phyloP scores from a whole-genome alignment of 2,329 filamentous ascomycete species.

The Aspergillus transmontanensis region DNA sequence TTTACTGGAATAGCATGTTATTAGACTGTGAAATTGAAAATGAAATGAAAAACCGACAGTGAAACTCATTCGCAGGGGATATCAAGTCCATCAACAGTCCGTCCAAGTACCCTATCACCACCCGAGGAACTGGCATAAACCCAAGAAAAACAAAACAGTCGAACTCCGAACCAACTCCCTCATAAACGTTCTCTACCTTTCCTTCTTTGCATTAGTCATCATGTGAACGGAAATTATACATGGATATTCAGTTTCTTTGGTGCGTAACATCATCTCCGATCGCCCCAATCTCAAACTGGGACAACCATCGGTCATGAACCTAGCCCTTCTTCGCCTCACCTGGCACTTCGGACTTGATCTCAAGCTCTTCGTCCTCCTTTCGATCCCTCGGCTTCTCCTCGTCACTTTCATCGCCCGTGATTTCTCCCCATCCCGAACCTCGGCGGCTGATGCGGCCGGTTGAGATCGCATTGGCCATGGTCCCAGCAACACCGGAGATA shows the following conservation, averaged over 20 bases:
- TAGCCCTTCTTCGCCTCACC: background rate
- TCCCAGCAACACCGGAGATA: slow-evolving; percentile 58
- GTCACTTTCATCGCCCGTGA: slow-evolving; percentile 41
- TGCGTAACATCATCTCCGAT: slow-evolving; percentile 5
- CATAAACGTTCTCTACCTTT: background rate
- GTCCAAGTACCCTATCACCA: background rate
- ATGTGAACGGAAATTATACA: slow-evolving; percentile 2
- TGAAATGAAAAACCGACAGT: slow-evolving; percentile 11
- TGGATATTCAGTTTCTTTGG: background rate
- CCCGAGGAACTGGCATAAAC: background rate
- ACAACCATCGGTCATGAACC: background rate
- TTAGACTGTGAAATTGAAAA: background rate
- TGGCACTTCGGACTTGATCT: background rate
- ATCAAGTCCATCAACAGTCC: background rate
- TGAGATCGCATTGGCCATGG: slow-evolving; percentile 30
- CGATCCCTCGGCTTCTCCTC: slow-evolving; percentile 29
- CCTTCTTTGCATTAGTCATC: background rate
- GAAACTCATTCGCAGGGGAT: slow-evolving; percentile 12
- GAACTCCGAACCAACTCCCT: background rate
- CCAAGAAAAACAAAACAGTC: background rate
- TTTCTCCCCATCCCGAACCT: slow-evolving; percentile 49
- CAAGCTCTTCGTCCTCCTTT: slow-evolving; percentile 7
- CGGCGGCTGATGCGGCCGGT: slow-evolving; percentile 44
- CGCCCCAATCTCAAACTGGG: background rate
- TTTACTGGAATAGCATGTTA: background rate